A percentile compares a stretch with the other conserved stretches of the same genome.
Evolutionary conservation across 257 asterid genomes (phyloP).

Genomic region (Nemophila menziesii): DNA sequence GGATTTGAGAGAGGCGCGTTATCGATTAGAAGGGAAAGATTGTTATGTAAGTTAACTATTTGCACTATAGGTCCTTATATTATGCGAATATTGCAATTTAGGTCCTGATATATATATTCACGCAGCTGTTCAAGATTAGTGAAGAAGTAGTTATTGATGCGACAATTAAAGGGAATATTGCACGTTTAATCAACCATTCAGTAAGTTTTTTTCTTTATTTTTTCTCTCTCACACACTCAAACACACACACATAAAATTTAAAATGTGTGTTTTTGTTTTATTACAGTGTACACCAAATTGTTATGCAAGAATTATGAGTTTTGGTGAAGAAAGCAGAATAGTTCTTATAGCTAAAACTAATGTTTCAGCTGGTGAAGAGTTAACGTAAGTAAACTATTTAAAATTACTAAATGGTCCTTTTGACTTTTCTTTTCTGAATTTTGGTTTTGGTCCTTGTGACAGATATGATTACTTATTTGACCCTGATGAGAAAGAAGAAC

Average conservation of each 20-base stretch:
- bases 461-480: slow-evolving; percentile 90
- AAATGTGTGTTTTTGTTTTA: slow-evolving; percentile 2
- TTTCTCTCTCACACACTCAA: background rate
- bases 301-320: slow-evolving; percentile 76
- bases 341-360: slow-evolving; percentile 73
- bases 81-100: background rate
- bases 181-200: slow-evolving; percentile 94
- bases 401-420: background rate
- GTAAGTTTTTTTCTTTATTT: slow-evolving; percentile 29
- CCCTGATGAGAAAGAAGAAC: slow-evolving; percentile 78
- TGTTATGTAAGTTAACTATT: slow-evolving; percentile 77
- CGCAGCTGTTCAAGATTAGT: slow-evolving; percentile 92
- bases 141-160: slow-evolving; percentile 94
- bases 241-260: background rate
- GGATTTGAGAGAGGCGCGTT: slow-evolving; percentile 79
- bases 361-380: slow-evolving; percentile 74
- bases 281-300: slow-evolving; percentile 95
- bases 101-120: background rate
- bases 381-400: slow-evolving; percentile 47
- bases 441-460: slow-evolving; percentile 12
- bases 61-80: slow-evolving; percentile 3
- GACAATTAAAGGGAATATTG: slow-evolving; percentile 82
- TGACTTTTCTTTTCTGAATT: too few relatives aligned
- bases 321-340: slow-evolving; percentile 63
- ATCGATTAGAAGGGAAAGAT: slow-evolving; percentile 72